Conservation (phyloP, 768 basidiomycete species). For the Royoungia palumana region DNA sequence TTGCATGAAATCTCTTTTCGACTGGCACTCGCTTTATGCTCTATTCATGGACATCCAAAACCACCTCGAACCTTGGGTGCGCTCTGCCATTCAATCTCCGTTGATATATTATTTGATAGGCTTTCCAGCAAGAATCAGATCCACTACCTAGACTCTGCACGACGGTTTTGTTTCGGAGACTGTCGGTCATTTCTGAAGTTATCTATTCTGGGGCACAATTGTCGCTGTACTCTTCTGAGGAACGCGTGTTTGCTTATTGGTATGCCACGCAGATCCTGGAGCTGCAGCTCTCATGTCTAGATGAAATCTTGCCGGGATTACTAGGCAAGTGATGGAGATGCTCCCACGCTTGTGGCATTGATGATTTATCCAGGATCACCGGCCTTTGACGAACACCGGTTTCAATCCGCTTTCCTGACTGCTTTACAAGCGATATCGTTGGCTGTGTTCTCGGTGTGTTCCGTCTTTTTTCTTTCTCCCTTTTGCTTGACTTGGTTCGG, state of each 20-base stretch:
- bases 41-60: conserved; percentile 29
- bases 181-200: conserved; percentile 61
- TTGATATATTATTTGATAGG: conserved; percentile 2
- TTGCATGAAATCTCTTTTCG: conserved; percentile 57
- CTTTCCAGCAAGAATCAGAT: conserved; percentile 23
- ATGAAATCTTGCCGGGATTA: conserved; percentile 41
- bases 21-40: conserved; percentile 67
- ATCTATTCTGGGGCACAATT: conserved; percentile 75
- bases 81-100: background rate
- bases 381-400: conserved; percentile 44
- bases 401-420: conserved; percentile 49
- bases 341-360: background rate
- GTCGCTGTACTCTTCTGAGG: conserved; percentile 65
- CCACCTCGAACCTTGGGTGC: conserved; percentile 18
- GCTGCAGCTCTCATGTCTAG: conserved; percentile 51
- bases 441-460: conserved; percentile 52
- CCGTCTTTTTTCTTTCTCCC: background rate
- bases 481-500: background rate
- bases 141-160: conserved; percentile 23
- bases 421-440: conserved; percentile 55
- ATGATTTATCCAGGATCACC: conserved; percentile 12
- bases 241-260: conserved; percentile 76
- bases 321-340: conserved; percentile 34
- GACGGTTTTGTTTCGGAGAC: conserved; percentile 54
- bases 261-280: conserved; percentile 58